phyloP scores from a whole-genome alignment of 164 flowering plant genomes.

The Macadamia integrifolia region DNA sequence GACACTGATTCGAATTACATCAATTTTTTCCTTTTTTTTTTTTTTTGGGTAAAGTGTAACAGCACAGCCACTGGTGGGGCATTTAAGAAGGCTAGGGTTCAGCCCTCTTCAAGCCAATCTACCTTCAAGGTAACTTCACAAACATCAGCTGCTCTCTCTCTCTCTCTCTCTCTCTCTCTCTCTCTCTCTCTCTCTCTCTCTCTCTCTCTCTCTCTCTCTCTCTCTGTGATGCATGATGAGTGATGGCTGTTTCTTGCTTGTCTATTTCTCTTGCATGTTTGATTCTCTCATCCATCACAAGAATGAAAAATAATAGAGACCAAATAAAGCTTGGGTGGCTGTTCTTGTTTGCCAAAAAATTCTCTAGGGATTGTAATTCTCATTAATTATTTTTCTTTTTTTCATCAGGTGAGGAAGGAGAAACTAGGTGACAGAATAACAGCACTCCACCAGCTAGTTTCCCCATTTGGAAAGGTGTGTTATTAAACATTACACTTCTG shows the following conservation, averaged over 20 bases:
- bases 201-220: conserved; percentile 14
- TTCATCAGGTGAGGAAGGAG: conserved; percentile 43
- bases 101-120: conserved; percentile 53
- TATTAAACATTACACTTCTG: neutral
- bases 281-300: neutral
- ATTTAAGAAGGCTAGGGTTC: conserved; percentile 78
- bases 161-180: neutral
- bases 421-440: conserved; percentile 47
- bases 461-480: conserved; percentile 52
- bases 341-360: too few species aligned
- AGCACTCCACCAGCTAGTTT: conserved; percentile 47
- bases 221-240: neutral
- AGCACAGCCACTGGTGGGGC: conserved; percentile 60
- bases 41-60: conserved; percentile 39
- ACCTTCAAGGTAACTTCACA: conserved; percentile 52
- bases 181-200: too few species aligned
- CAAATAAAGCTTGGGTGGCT: too few species aligned
- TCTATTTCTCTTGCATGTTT: neutral
- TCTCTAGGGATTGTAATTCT: neutral
- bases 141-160: neutral
- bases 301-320: too few species aligned
- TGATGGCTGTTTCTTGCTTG: neutral
- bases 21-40: conserved; percentile 7
- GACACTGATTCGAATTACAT: neutral
- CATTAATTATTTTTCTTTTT: neutral